Evolutionary conservation across 106 monocot genomes (phyloP).

Genomic region (Platanthera guangdongensis): DNA sequence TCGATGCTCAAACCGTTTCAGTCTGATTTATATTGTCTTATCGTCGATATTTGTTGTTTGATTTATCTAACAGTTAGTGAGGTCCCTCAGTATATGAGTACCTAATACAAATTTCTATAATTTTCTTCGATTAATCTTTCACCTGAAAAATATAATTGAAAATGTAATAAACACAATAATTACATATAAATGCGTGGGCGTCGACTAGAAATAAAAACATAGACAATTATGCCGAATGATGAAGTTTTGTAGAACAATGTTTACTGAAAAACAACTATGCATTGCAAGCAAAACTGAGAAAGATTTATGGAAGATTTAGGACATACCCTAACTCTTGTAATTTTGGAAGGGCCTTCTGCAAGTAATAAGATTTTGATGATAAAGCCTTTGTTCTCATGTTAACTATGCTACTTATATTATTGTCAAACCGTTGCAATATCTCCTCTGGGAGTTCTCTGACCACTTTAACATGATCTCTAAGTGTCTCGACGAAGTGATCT

Average conservation of each 20-base stretch:
- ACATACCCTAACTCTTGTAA: slow-evolving; percentile 74
- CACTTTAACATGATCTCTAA: slow-evolving; percentile 65
- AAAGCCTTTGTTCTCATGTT: slow-evolving; percentile 91
- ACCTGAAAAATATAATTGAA: too few relatives aligned
- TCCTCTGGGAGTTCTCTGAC: slow-evolving; percentile 78
- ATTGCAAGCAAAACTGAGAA: background rate
- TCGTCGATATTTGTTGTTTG: background rate
- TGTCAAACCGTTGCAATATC: slow-evolving; percentile 61
- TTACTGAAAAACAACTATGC: background rate
- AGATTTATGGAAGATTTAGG: background rate
- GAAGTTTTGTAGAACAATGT: background rate
- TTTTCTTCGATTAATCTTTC: too few relatives aligned
- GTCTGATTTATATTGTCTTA: background rate
- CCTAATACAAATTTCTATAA: too few relatives aligned
- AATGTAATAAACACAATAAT: background rate
- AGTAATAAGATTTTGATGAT: slow-evolving; percentile 59
- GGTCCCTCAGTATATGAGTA: too few relatives aligned
- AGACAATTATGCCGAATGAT: background rate
- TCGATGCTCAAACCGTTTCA: too few relatives aligned
- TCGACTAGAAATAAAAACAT: background rate
- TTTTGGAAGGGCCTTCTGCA: slow-evolving; percentile 85
- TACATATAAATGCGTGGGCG: background rate
- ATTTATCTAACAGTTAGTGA: too few relatives aligned
- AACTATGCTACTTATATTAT: slow-evolving; percentile 81
- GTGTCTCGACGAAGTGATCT: slow-evolving; percentile 74